A percentile compares a stretch with the other conserved stretches of the same genome.
Conservation (phyloP, 306 rosid genomes). For the Cucurbita pepo region DNA sequence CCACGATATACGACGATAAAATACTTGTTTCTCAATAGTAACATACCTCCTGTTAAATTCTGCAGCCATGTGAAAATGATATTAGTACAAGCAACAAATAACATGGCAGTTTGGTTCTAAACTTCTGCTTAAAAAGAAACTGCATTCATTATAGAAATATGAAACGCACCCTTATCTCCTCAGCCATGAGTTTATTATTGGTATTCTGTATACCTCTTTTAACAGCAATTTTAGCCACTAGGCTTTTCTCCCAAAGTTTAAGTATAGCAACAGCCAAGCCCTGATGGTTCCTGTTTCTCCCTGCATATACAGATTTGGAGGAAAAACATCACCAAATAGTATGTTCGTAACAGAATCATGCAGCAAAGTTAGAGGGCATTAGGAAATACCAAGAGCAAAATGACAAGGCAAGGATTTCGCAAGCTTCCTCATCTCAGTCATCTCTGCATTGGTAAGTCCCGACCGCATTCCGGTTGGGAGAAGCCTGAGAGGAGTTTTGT, state of each 20-base stretch:
- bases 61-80: conserved; percentile 21
- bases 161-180: conserved; percentile 63
- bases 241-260: conserved; percentile 87
- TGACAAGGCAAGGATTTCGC: conserved; percentile 85
- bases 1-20: conserved; percentile 85
- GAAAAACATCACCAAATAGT: neutral
- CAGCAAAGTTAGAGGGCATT: neutral
- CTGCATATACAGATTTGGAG: conserved; percentile 16
- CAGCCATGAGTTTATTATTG: conserved; percentile 91
- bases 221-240: conserved; percentile 80
- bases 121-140: neutral
- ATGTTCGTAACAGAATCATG: neutral
- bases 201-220: conserved; percentile 95
- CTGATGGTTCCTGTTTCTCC: conserved; percentile 94
- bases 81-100: neutral
- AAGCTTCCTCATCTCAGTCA: conserved; percentile 60
- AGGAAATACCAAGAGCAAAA: conserved; percentile 75
- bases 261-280: conserved; percentile 77
- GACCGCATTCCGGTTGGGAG: conserved; percentile 77
- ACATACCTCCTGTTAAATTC: conserved; percentile 83
- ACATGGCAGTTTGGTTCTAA: neutral
- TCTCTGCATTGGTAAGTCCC: conserved; percentile 60
- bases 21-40: conserved; percentile 79
- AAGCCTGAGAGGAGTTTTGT: conserved; percentile 79
- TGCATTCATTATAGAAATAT: neutral